Evolutionary conservation across 192 early-diverging fungal species (phyloP).

Genomic region (Umbelopsis vinacea): DNA sequence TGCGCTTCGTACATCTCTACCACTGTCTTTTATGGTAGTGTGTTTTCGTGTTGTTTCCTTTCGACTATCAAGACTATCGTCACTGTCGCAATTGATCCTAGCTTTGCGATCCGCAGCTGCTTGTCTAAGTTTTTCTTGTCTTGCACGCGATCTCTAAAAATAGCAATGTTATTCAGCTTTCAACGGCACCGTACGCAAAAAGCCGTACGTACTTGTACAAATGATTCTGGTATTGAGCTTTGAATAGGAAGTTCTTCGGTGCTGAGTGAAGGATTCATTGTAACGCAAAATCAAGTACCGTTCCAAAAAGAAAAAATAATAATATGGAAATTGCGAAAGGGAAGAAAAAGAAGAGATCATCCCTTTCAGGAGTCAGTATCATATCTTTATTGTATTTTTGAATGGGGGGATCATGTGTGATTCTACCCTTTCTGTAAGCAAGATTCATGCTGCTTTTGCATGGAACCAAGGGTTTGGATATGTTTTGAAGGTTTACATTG

Average conservation of each 20-base stretch:
- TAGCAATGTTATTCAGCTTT: not conserved
- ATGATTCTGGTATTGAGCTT: not conserved
- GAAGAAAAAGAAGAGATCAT: conserved; percentile 6
- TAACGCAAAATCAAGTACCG: not conserved
- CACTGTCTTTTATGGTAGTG: not conserved
- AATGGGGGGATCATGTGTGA: not conserved
- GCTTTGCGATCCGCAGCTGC: conserved; percentile 11
- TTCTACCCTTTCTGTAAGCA: not conserved
- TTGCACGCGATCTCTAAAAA: conserved; percentile 14
- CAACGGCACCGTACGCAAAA: not conserved
- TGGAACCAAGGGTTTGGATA: no score
- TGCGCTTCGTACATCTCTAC: not conserved
- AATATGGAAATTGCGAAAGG: not conserved
- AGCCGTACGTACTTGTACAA: not conserved
- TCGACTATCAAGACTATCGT: not conserved
- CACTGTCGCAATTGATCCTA: conserved; percentile 8
- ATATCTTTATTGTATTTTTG: not conserved
- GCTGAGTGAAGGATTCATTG: not conserved
- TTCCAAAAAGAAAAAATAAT: not conserved
- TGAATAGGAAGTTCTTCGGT: not conserved
- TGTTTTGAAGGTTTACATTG: no score
- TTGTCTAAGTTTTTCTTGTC: conserved; percentile 16
- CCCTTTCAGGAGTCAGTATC: conserved; percentile 2
- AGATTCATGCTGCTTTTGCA: not conserved
- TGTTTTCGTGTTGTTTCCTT: not conserved